A percentile compares a stretch with the other conserved stretches of the same genome.
Conservation (phyloP, 2,329 filamentous ascomycete species). For the Cercospora brassicicola region DNA sequence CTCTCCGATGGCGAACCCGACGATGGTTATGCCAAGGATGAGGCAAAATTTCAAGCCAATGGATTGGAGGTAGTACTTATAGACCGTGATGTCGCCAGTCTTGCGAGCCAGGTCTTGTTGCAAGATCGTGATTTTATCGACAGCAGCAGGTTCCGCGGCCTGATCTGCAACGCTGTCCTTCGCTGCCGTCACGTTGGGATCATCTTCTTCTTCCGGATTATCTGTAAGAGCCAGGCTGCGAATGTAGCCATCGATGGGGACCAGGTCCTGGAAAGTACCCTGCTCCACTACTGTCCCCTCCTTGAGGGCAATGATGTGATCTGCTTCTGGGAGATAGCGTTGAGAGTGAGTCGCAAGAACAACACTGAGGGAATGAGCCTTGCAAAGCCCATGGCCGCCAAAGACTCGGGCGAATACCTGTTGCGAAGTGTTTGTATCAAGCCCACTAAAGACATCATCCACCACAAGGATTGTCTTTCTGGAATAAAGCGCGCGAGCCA, state of each 20-base stretch:
- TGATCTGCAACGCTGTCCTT: background rate
- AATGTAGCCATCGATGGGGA: constrained; percentile 18
- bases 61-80: constrained; percentile 32
- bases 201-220: background rate
- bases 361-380: constrained; percentile 42
- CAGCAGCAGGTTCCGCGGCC: background rate
- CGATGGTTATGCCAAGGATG: constrained; percentile 31
- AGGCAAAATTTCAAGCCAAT: constrained; percentile 34
- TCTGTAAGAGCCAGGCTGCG: constrained; percentile 3
- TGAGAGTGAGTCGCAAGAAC: constrained; percentile 48
- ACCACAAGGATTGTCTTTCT: constrained; percentile 73
- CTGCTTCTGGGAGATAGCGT: constrained; percentile 40
- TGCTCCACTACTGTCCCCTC: constrained; percentile 39
- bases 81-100: constrained; percentile 46
- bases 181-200: background rate
- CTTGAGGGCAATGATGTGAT: constrained; percentile 45
- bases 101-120: constrained; percentile 26
- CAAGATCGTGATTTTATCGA: constrained; percentile 15
- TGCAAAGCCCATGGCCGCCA: constrained; percentile 46
- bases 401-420: constrained; percentile 48
- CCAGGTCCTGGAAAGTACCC: constrained; percentile 39
- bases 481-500: constrained; percentile 78
- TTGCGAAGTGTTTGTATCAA: constrained; percentile 60
- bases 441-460: constrained; percentile 76
- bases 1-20: constrained; percentile 42